phyloP scores from a whole-genome alignment of 805 yeast genomes.

The Metschnikowia santaceciliae region DNA sequence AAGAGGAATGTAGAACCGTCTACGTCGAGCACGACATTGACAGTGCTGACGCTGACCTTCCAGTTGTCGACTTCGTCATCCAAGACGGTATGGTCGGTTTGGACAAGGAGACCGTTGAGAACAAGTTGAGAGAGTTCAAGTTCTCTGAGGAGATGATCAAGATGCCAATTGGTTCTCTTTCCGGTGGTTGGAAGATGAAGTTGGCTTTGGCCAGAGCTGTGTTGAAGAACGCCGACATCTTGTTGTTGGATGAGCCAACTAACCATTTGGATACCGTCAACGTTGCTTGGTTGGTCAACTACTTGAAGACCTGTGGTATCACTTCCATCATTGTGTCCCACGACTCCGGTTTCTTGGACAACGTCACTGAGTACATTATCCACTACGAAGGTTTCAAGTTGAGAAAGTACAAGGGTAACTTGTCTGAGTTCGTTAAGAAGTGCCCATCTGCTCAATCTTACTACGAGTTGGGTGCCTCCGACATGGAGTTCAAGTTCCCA shows the following conservation, averaged over 20 bases:
- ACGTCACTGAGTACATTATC: slow-evolving; percentile 95
- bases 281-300: slow-evolving; percentile 99
- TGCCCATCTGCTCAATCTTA: slow-evolving; percentile 98
- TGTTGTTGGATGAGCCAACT: slow-evolving; percentile 98
- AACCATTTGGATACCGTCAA: slow-evolving; percentile 99
- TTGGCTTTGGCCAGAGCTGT: slow-evolving; percentile 99
- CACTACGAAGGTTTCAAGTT: slow-evolving; percentile 99
- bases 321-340: slow-evolving; percentile 98
- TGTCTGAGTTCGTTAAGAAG: slow-evolving; percentile 96
- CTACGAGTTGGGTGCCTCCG: slow-evolving; percentile 98
- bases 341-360: slow-evolving; percentile 99
- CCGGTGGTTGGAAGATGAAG: slow-evolving; percentile 99
- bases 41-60: slow-evolving; percentile 94
- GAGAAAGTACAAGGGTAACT: slow-evolving; percentile 99
- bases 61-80: slow-evolving; percentile 88
- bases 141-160: slow-evolving; percentile 90
- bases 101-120: slow-evolving; percentile 64
- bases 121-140: slow-evolving; percentile 82
- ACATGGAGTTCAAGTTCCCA: slow-evolving; percentile 95
- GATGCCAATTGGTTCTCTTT: slow-evolving; percentile 93
- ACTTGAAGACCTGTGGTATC: slow-evolving; percentile 97
- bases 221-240: slow-evolving; percentile 95
- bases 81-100: slow-evolving; percentile 75
- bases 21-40: slow-evolving; percentile 99
- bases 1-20: slow-evolving; percentile 98